phyloP scores from a whole-genome alignment of 2,329 filamentous ascomycete genomes.

The Rhytidhysteron rufulum region DNA sequence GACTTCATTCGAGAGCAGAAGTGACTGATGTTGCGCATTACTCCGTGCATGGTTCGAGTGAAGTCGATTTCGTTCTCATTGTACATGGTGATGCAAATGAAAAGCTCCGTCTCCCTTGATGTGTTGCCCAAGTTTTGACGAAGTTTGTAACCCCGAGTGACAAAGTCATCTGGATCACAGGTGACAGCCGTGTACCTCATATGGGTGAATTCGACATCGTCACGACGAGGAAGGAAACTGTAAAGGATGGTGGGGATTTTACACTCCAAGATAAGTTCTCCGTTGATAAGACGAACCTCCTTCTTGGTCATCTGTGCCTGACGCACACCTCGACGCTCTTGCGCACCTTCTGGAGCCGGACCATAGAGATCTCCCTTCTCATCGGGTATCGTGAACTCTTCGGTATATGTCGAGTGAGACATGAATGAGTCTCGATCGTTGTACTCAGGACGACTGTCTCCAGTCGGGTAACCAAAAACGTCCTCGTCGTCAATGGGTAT shows the following conservation, averaged over 20 bases:
- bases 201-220: slow-evolving; percentile 95
- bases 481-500: slow-evolving; percentile 67
- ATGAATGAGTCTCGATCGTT: slow-evolving; percentile 62
- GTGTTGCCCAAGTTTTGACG: slow-evolving; percentile 85
- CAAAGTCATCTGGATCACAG: slow-evolving; percentile 93
- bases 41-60: slow-evolving; percentile 95
- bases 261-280: slow-evolving; percentile 94
- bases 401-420: slow-evolving; percentile 58
- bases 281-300: slow-evolving; percentile 94
- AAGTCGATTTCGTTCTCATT: slow-evolving; percentile 98
- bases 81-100: slow-evolving; percentile 98
- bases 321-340: slow-evolving; percentile 81
- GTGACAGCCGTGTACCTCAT: slow-evolving; percentile 99
- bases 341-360: slow-evolving; percentile 79
- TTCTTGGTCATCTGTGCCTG: slow-evolving; percentile 86
- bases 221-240: slow-evolving; percentile 88
- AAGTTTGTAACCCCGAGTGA: slow-evolving; percentile 82
- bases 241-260: slow-evolving; percentile 98
- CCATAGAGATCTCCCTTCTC: slow-evolving; percentile 78
- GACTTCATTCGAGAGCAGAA: slow-evolving; percentile 92
- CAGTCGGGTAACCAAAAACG: slow-evolving; percentile 64
- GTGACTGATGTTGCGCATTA: slow-evolving; percentile 97
- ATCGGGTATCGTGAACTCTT: slow-evolving; percentile 37
- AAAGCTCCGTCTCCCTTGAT: slow-evolving; percentile 84
- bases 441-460: slow-evolving; percentile 54